Conservation (phyloP, 2,329 filamentous ascomycete species). For the Fusarium continuum region DNA sequence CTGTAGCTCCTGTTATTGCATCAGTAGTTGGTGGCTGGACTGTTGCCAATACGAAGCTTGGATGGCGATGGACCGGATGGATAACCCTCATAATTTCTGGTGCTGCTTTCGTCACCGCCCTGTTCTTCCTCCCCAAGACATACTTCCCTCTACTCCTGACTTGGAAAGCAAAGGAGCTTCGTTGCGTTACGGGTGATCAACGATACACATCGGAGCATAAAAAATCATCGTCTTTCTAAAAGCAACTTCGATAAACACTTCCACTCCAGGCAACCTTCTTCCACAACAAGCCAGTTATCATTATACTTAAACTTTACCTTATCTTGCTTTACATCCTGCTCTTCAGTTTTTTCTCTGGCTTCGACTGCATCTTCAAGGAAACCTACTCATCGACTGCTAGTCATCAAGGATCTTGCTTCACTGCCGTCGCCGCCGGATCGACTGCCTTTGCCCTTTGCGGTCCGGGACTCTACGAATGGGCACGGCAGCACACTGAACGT, state of each 20-base stretch:
- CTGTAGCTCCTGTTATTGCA: neutral
- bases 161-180: slow-evolving; percentile 66
- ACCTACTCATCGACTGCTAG: slow-evolving; percentile 53
- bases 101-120: slow-evolving; percentile 61
- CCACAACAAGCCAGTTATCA: slow-evolving; percentile 48
- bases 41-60: neutral
- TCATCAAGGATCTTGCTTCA: slow-evolving; percentile 53
- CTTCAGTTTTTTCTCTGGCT: slow-evolving; percentile 62
- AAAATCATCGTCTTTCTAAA: slow-evolving; percentile 58
- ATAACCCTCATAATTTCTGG: slow-evolving; percentile 70
- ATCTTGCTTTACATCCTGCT: slow-evolving; percentile 61
- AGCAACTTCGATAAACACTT: slow-evolving; percentile 59
- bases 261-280: slow-evolving; percentile 53
- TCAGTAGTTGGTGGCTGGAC: neutral
- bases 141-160: slow-evolving; percentile 65
- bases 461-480: slow-evolving; percentile 45
- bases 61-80: slow-evolving; percentile 71
- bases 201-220: slow-evolving; percentile 71
- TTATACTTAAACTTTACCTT: slow-evolving; percentile 59
- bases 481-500: slow-evolving; percentile 50
- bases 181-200: slow-evolving; percentile 67
- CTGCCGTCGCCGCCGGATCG: slow-evolving; percentile 53
- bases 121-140: slow-evolving; percentile 71
- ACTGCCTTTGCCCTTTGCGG: slow-evolving; percentile 45
- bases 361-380: slow-evolving; percentile 56